These are phyloP conservation scores for Deinandra increscens DNA, from an alignment of 129 eudicot genomes.

Conservation along the genomic window DNA sequence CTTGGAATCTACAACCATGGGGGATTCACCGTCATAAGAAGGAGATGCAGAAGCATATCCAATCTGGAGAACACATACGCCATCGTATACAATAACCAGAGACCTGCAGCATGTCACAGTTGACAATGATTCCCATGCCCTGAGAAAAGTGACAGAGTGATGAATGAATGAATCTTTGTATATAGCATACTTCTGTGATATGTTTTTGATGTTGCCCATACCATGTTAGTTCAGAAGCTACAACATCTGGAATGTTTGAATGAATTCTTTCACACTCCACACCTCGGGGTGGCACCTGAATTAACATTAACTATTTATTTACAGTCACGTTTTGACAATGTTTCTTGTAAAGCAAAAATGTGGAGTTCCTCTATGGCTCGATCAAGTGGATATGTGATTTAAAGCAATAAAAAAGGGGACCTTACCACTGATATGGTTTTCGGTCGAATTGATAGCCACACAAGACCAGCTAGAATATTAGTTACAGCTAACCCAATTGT, in stretches of 20 bases:
- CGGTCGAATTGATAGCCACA: constrained; percentile 97
- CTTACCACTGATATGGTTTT: constrained; percentile 75
- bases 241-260: constrained; percentile 59
- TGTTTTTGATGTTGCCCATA: constrained; percentile 22
- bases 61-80: constrained; percentile 63
- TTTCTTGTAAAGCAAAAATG: constrained; percentile 3
- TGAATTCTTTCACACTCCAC: constrained; percentile 64
- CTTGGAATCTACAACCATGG: constrained; percentile 52
- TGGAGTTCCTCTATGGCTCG: background rate
- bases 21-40: constrained; percentile 49
- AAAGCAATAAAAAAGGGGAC: constrained; percentile 11
- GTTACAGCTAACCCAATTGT: constrained; percentile 95
- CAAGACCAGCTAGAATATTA: constrained; percentile 79
- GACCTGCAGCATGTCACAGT: constrained; percentile 82
- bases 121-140: constrained; percentile 90
- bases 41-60: constrained; percentile 71
- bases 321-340: background rate
- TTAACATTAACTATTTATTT: constrained; percentile 16
- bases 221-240: constrained; percentile 75
- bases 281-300: constrained; percentile 84
- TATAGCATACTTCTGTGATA: constrained; percentile 11
- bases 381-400: background rate
- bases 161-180: constrained; percentile 10
- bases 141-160: constrained; percentile 34
- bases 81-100: constrained; percentile 73